Evolutionary conservation across 2,329 filamentous ascomycete genomes (phyloP).

Genomic region (Colletotrichum higginsianum): DNA sequence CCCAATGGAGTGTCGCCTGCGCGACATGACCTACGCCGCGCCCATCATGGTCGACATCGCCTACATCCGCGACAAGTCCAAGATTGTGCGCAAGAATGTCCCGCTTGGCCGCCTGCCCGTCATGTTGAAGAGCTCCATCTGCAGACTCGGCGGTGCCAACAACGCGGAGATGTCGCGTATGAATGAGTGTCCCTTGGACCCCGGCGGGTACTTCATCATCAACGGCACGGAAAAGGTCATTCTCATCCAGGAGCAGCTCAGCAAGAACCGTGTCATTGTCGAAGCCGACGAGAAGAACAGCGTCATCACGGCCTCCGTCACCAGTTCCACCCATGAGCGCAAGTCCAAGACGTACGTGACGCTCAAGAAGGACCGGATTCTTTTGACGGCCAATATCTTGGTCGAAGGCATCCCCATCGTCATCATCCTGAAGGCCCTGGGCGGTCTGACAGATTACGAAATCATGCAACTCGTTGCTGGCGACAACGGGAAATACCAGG

Average conservation of each 20-base stretch:
- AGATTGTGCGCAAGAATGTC: constrained; percentile 81
- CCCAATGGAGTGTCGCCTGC: constrained; percentile 94
- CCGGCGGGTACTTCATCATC: constrained; percentile 97
- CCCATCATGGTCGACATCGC: constrained; percentile 94
- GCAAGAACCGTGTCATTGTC: constrained; percentile 99
- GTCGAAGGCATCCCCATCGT: constrained; percentile 96
- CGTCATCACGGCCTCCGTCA: constrained; percentile 95
- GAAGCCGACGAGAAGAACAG: constrained; percentile 94
- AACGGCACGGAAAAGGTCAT: constrained; percentile 99
- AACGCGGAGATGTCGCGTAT: constrained; percentile 91
- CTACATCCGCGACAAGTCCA: constrained; percentile 86
- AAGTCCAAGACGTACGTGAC: constrained; percentile 98
- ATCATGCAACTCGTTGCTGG: constrained; percentile 93
- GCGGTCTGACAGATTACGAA: constrained; percentile 93
- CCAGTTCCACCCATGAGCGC: constrained; percentile 96
- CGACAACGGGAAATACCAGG: constrained; percentile 89
- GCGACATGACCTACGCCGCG: constrained; percentile 98
- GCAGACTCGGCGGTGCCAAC: constrained; percentile 85
- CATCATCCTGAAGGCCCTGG: constrained; percentile 92
- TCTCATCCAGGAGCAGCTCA: constrained; percentile 96
- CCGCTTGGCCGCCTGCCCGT: constrained; percentile 93
- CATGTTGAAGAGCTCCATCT: constrained; percentile 97
- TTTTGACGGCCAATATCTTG: constrained; percentile 92
- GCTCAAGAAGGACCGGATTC: constrained; percentile 92
- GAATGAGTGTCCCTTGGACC: constrained; percentile 96